Evolutionary conservation across 495 filamentous ascomycete species (phyloP), one percentile per base, ranked within the genome.

Genomic region (Trypethelium eluteriae): DNA sequence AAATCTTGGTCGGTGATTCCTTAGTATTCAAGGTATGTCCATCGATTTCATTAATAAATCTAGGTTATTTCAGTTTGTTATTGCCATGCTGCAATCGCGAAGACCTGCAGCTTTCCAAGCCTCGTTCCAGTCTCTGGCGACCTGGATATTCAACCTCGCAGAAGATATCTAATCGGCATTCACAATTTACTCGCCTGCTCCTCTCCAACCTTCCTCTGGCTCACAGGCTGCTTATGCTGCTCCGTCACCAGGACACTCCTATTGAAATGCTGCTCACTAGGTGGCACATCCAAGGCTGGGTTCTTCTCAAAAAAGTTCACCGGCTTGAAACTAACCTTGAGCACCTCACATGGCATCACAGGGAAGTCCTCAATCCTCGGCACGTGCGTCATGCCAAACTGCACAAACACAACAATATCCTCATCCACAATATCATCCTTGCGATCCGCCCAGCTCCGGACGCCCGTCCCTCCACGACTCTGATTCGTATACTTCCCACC

Each of bases 401-500:
- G 78, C n/a, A 79, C 70, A 64, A 71, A 80, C 6, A 80, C 65
- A 34, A 80, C 78, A 41, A 80, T 64, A 70, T 80, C 78, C 34
- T 71, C 69, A 63, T 80, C 77, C 62, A 74, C 73, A 49, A 80
- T 74, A 57, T 72, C 71, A 10, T 80, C 78, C 57, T 73, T 74
- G 59, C 78, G 49, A 36, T 74, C 69, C 14, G 76, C 77, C 78
- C 78, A 80, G 3, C 69, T 36, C 6, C 78, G 70, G 38, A 80
- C 76, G 6, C 78, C 81, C 9, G 76, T 79, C 16, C 88, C 89
- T 16, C 84, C 84, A 38, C 83, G 79, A 36, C 86, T 89, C 78
- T 96, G 93, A 69, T 96, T 90, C 2, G 92, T 96, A 74, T 93
- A 96, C 73, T 87, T 83, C 6, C 92, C 92, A 7, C 87, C 91